Percentiles rank a stretch among this genome's conserved stretches.
These are phyloP conservation scores for Leccinellum albellum DNA, from an alignment of 768 basidiomycete species.

Conservation along the genomic window DNA sequence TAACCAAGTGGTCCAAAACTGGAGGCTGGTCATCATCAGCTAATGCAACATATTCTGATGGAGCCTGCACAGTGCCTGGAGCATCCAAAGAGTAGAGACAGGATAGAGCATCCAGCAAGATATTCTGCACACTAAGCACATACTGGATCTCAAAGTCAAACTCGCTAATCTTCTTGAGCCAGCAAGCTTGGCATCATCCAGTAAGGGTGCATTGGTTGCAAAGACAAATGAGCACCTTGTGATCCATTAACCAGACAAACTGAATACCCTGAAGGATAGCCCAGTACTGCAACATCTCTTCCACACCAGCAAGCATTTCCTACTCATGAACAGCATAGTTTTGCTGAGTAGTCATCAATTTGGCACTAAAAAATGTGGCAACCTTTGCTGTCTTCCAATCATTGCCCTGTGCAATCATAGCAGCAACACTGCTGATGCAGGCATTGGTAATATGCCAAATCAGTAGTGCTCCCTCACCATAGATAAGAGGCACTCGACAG, in stretches of 20 bases:
- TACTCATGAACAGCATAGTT: constrained; percentile 27
- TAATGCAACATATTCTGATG: neutral
- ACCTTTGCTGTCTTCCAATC: neutral
- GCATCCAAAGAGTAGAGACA: constrained; percentile 7
- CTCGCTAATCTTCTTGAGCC: constrained; percentile 32
- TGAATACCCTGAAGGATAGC: constrained; percentile 29
- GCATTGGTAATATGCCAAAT: neutral
- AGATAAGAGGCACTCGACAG: neutral
- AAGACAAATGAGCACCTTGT: constrained; percentile 23
- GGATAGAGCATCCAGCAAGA: constrained; percentile 24
- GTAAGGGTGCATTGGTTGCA: constrained; percentile 33
- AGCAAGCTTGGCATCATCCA: constrained; percentile 31
- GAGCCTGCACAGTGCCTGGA: neutral
- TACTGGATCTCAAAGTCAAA: constrained; percentile 31
- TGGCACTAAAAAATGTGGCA: neutral
- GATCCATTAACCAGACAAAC: constrained; percentile 32
- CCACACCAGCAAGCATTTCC: constrained; percentile 32
- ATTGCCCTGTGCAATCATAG: neutral
- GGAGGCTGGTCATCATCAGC: neutral
- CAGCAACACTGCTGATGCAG: neutral
- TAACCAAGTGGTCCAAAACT: neutral
- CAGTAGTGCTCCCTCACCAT: neutral
- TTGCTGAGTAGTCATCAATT: constrained; percentile 24
- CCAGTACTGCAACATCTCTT: constrained; percentile 28
- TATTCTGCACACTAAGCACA: constrained; percentile 24